phyloP scores from a whole-genome alignment of 2,329 filamentous ascomycete genomes.

The Sclerotinia spermophila region DNA sequence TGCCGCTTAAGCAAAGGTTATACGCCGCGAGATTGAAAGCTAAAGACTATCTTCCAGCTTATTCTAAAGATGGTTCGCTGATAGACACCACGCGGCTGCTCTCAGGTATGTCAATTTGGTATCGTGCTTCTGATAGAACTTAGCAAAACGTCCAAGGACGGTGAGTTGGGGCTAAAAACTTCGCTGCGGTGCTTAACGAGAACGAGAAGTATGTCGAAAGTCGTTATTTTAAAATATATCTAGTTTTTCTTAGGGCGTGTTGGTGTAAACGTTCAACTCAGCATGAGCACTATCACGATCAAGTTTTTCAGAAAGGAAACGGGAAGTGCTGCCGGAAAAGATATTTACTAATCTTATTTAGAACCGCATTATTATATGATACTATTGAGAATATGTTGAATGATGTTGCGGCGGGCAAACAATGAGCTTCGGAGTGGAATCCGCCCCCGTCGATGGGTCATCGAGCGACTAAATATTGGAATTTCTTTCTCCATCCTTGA shows the following conservation, averaged over 20 bases:
- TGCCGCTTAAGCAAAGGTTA: not conserved
- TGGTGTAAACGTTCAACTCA: not conserved
- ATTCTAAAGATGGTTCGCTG: not conserved
- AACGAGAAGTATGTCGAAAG: not conserved
- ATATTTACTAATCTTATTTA: not conserved
- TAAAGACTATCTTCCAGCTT: not conserved
- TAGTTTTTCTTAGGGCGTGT: not conserved
- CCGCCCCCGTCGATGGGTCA: conserved; percentile 1
- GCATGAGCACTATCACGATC: not conserved
- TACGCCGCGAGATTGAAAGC: not conserved
- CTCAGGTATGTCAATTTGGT: too few relatives aligned
- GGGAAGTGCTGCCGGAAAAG: not conserved
- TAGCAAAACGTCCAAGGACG: not conserved
- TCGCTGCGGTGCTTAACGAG: not conserved
- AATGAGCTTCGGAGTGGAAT: not conserved
- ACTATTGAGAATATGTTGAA: not conserved
- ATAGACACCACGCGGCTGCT: not conserved
- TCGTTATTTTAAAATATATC: not conserved
- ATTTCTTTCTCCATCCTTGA: not conserved
- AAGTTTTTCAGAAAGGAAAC: not conserved
- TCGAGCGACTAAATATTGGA: too few relatives aligned
- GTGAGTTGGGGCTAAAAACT: not conserved
- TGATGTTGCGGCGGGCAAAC: not conserved
- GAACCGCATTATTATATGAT: not conserved
- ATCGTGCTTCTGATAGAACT: not conserved